These are phyloP conservation scores for Pseudonectria foliicola DNA, from an alignment of 2,329 filamentous ascomycete genomes.

Conservation along the genomic window DNA sequence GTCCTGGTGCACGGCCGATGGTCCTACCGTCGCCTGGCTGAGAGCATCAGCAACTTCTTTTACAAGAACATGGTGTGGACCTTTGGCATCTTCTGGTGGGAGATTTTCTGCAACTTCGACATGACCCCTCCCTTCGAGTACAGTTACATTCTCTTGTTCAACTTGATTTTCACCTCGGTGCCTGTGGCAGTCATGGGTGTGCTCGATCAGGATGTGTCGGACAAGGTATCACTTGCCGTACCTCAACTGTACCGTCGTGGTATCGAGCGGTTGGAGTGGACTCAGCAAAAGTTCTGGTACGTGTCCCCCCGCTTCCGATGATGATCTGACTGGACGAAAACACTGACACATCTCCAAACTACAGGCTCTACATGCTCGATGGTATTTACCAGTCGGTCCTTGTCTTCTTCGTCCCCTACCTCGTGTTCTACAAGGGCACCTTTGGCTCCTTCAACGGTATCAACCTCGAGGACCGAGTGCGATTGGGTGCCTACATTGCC, in stretches of 20 bases:
- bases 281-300: constrained; percentile 92
- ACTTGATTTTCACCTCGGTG: constrained; percentile 91
- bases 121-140: constrained; percentile 97
- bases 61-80: constrained; percentile 99
- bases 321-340: not conserved
- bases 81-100: constrained; percentile 94
- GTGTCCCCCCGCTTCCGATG: constrained; percentile 20
- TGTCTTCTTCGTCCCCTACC: constrained; percentile 86
- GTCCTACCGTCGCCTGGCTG: constrained; percentile 90
- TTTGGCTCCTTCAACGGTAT: constrained; percentile 68
- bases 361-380: constrained; percentile 86
- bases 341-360: constrained; percentile 9
- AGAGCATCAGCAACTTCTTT: constrained; percentile 97
- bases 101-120: constrained; percentile 92
- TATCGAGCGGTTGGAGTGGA: constrained; percentile 96
- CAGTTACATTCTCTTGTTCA: constrained; percentile 94
- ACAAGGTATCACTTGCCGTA: constrained; percentile 86
- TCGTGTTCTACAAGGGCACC: constrained; percentile 63
- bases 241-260: constrained; percentile 92
- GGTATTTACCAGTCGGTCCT: constrained; percentile 92
- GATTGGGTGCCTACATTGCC: constrained; percentile 82
- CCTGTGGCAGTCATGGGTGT: constrained; percentile 95
- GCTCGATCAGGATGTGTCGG: constrained; percentile 92
- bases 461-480: constrained; percentile 68
- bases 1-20: constrained; percentile 87